Base-by-base conservation (phyloP, 176 grass and related monocot genomes). In the Aegilops speltoides region DNA sequence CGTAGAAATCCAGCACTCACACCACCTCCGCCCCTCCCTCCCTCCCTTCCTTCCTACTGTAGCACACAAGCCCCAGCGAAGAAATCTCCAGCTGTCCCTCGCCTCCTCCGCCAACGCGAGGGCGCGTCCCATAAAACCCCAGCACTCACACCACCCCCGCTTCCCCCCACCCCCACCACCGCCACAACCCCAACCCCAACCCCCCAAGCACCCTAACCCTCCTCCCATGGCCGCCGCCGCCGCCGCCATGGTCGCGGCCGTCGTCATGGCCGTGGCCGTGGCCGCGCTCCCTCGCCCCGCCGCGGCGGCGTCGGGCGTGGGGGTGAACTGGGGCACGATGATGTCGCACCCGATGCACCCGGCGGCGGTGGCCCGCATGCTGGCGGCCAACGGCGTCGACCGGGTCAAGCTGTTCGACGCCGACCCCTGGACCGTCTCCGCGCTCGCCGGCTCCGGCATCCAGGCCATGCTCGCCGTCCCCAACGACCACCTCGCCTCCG, bases 321-420 rank as follows among this genome's bases (percentile, higher is more conserved):
- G 91, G 46, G 89, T 93, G 24, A 95, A 95, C 86, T 95, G 95
- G 93, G 95, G 95, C 73, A 97, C 92, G 78, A 93, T 91, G 93
- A 97, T 89, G 84, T 95, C 93, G 76, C 95, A 97, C 89, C 91
- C 84, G 36, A 97, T 97, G 75, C 82, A 82, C 85, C 95, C 95
- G 28, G 48, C 74, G 10, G 83, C 84, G 34, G 88, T 91, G 86
- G 79, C 84, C 25, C 77, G 37, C 25, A 93, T 91, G 93, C 89
- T 97, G 63, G 74, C 67, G 50, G 86, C 87, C 45, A 97, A 97
- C 48, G 87, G 90, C 56, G 87, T 95, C 61, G 76, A 32, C 48
- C 86, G 88, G 70, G 92, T 95, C 69, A 95, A 97, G 88, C 70
- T 97, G 36, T 97, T 97, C 84, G 91, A 95, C 86, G 95, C 95